Evolutionary conservation across 73 alveolate genomes (phyloP).

Genomic region (Tetrahymena elliotti): DNA sequence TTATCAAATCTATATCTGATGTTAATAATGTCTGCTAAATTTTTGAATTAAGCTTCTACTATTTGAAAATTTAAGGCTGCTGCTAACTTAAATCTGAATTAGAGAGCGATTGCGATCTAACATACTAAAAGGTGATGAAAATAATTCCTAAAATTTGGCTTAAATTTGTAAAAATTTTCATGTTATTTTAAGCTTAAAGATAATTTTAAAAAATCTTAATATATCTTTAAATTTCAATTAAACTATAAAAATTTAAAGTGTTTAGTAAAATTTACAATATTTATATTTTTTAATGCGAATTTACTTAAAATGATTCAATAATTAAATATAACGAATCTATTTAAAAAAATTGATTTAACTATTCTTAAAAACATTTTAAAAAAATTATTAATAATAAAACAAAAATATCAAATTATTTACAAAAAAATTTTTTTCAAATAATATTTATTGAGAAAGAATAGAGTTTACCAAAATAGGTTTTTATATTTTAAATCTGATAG

Average conservation of each 20-base stretch:
- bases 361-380: too few relatives aligned
- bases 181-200: background rate
- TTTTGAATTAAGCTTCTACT: background rate
- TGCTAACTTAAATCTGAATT: background rate
- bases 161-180: background rate
- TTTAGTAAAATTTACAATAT: too few relatives aligned
- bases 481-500: too few relatives aligned
- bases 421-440: too few relatives aligned
- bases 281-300: too few relatives aligned
- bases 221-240: background rate
- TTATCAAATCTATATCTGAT: background rate
- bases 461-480: too few relatives aligned
- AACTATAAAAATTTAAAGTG: background rate
- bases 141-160: background rate
- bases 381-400: too few relatives aligned
- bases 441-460: too few relatives aligned
- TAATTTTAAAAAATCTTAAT: background rate
- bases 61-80: background rate
- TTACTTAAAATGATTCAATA: too few relatives aligned
- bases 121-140: background rate
- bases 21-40: background rate
- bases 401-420: too few relatives aligned
- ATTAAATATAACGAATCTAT: background rate
- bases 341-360: too few relatives aligned
- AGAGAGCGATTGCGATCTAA: background rate